These are phyloP conservation scores for Globisporangium nagaii DNA, from an alignment of 352 stramenopile genomes.

Conservation along the genomic window DNA sequence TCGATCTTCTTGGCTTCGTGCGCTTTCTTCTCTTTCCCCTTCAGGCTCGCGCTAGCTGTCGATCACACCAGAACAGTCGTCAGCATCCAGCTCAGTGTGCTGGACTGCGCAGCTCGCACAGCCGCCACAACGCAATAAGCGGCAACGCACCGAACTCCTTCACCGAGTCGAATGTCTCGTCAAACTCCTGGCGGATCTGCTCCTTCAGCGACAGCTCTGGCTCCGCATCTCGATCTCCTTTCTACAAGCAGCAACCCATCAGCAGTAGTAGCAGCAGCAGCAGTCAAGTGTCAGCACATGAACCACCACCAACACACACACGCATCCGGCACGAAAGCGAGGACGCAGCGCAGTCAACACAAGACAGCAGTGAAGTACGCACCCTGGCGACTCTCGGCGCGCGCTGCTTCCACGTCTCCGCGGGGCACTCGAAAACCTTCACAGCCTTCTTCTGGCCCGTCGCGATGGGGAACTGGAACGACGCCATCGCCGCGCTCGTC, in stretches of 20 bases:
- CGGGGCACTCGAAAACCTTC: slow-evolving; percentile 70
- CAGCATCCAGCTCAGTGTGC: background rate
- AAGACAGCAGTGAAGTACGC: slow-evolving; percentile 7
- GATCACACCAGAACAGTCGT: background rate
- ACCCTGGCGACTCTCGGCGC: slow-evolving; percentile 25
- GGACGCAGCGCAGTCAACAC: too few species aligned
- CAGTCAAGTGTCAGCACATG: background rate
- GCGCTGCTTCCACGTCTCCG: slow-evolving; percentile 65
- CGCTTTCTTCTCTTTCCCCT: slow-evolving; percentile 78
- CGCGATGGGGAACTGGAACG: slow-evolving; percentile 70
- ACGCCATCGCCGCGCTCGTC: slow-evolving; percentile 15
- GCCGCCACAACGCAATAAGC: background rate
- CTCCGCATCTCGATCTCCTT: slow-evolving; percentile 20
- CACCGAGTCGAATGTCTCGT: slow-evolving; percentile 66
- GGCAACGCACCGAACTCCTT: slow-evolving; percentile 50
- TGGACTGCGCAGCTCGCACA: too few species aligned
- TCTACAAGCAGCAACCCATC: too few species aligned
- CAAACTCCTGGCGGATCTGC: slow-evolving; percentile 75
- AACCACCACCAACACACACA: background rate
- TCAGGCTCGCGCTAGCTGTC: slow-evolving; percentile 44
- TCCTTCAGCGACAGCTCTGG: slow-evolving; percentile 46
- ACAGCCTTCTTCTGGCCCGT: slow-evolving; percentile 74
- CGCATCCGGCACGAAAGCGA: too few species aligned
- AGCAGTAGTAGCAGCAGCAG: slow-evolving; percentile 3
- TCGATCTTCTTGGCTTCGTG: slow-evolving; percentile 72